A percentile compares a stretch with the other conserved stretches of the same genome.
Conservation (phyloP, 1,284 basidiomycete genomes). For the Paramarasmius palmivorus region DNA sequence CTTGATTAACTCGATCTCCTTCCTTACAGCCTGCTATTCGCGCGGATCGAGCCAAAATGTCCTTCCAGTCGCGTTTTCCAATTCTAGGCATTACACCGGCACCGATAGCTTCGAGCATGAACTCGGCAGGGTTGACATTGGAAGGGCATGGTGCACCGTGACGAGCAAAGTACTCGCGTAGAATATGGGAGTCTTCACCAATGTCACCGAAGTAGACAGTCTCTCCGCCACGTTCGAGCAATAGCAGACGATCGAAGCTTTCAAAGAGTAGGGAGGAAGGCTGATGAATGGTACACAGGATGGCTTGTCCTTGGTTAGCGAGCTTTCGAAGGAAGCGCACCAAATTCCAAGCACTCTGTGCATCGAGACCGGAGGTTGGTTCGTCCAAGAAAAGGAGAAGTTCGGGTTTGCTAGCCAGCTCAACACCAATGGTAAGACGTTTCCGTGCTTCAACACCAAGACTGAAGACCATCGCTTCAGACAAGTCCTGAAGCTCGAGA, state of each 20-base stretch:
- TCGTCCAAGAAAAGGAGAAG: constrained; percentile 78
- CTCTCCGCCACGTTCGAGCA: constrained; percentile 67
- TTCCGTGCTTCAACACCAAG: constrained; percentile 82
- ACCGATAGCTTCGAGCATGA: constrained; percentile 73
- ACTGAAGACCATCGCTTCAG: constrained; percentile 63
- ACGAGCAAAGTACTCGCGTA: constrained; percentile 73
- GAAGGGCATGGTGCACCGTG: constrained; percentile 65
- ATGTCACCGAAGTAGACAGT: constrained; percentile 83
- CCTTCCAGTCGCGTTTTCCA: constrained; percentile 75
- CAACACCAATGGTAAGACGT: constrained; percentile 87
- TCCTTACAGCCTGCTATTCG: constrained; percentile 38
- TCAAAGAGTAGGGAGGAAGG: constrained; percentile 67
- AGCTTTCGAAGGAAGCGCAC: constrained; percentile 84
- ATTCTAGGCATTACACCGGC: constrained; percentile 68
- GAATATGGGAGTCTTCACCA: constrained; percentile 59
- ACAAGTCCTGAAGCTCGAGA: constrained; percentile 64
- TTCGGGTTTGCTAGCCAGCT: constrained; percentile 82
- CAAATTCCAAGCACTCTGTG: constrained; percentile 41
- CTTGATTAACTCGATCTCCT: constrained; percentile 49
- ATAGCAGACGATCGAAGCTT: constrained; percentile 74
- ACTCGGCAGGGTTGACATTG: constrained; percentile 63
- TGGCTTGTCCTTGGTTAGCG: constrained; percentile 84
- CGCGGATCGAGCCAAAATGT: constrained; percentile 68
- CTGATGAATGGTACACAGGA: constrained; percentile 77
- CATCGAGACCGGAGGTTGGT: constrained; percentile 72